Conservation (phyloP, 148 eudicot species). For the Euryodendron excelsum region DNA sequence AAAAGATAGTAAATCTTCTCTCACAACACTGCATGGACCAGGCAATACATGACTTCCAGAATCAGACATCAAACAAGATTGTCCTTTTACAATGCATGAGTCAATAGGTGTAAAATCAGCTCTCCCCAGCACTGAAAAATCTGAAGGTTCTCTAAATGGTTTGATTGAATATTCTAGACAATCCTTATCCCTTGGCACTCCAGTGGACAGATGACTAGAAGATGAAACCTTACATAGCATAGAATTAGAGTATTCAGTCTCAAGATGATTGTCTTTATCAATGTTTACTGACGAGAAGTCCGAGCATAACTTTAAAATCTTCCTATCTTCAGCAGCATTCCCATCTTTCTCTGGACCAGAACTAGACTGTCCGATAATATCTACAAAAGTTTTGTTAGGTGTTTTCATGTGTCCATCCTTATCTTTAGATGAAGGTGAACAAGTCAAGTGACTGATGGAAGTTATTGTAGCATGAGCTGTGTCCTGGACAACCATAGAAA, state of each 20-base stretch:
- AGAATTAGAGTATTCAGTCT: conserved; percentile 23
- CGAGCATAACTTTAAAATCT: conserved; percentile 27
- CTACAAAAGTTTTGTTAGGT: conserved; percentile 47
- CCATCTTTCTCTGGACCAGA: conserved; percentile 34
- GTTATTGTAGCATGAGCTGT: conserved; percentile 13
- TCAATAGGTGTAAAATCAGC: conserved; percentile 15
- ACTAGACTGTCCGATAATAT: conserved; percentile 45
- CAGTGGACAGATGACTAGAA: conserved; percentile 22
- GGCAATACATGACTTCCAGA: conserved; percentile 14
- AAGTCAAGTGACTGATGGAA: conserved; percentile 23
- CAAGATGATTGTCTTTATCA: conserved; percentile 17
- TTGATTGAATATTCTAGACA: conserved; percentile 16
- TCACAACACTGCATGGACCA: conserved; percentile 18
- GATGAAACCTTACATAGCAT: conserved; percentile 18
- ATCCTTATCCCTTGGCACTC: conserved; percentile 18
- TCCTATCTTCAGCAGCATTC: conserved; percentile 32
- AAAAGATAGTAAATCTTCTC: conserved; percentile 19
- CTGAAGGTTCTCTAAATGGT: conserved; percentile 28
- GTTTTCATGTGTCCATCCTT: conserved; percentile 26
- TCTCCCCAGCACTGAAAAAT: conserved; percentile 6
- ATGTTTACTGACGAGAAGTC: conserved; percentile 36
- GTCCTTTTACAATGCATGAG: conserved; percentile 7
- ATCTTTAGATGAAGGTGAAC: conserved; percentile 22
- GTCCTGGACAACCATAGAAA: conserved; percentile 34
- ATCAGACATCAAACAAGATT: conserved; percentile 19